Evolutionary conservation across 768 basidiomycete genomes (phyloP).

Genomic region (Lentinula aciculospora): DNA sequence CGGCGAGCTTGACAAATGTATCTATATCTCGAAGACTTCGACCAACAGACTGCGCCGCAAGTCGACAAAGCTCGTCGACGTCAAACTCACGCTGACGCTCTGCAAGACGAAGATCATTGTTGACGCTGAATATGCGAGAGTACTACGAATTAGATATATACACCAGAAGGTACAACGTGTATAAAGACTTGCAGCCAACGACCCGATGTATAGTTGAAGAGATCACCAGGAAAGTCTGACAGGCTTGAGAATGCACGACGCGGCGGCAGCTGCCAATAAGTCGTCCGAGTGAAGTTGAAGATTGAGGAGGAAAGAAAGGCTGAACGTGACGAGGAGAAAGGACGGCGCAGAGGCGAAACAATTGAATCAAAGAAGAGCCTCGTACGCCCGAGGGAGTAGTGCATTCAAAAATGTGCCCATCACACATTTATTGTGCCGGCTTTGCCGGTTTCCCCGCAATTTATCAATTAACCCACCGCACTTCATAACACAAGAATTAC

Average conservation of each 20-base stretch:
- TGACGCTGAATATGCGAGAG: conserved; percentile 24
- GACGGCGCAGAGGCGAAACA: background rate
- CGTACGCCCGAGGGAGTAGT: background rate
- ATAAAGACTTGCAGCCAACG: conserved; percentile 36
- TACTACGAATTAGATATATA: conserved; percentile 22
- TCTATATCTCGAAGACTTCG: conserved; percentile 31
- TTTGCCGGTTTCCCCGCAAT: too few relatives aligned
- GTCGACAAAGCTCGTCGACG: conserved; percentile 34
- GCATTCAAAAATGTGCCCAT: background rate
- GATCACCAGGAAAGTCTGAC: conserved; percentile 22
- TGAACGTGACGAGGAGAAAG: conserved; percentile 15
- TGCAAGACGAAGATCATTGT: conserved; percentile 38
- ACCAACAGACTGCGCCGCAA: conserved; percentile 37
- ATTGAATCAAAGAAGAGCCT: background rate
- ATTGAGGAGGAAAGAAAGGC: conserved; percentile 16
- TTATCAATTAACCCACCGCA: too few relatives aligned
- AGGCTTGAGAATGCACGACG: conserved; percentile 26
- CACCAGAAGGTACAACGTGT: background rate
- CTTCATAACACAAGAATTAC: too few relatives aligned
- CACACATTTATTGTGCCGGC: too few relatives aligned
- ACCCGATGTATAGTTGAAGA: conserved; percentile 38
- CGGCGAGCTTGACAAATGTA: conserved; percentile 34
- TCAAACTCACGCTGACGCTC: conserved; percentile 39
- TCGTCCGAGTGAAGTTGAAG: conserved; percentile 20
- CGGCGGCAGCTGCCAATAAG: conserved; percentile 17